Evolutionary conservation across 2,329 filamentous ascomycete genomes (phyloP).

Genomic region (Monascus ruber): DNA sequence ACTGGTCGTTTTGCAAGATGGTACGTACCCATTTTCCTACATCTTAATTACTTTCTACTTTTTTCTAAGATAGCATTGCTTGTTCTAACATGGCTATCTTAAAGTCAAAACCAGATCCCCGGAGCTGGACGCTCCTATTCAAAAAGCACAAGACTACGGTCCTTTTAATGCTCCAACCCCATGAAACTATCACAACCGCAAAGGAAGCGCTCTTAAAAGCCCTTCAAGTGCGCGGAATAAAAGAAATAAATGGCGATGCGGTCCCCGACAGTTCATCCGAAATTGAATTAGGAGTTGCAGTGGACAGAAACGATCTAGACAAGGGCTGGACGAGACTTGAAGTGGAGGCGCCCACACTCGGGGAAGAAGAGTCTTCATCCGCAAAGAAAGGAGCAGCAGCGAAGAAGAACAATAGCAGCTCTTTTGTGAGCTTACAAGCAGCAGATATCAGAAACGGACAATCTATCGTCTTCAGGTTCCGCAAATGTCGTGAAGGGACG

Average conservation of each 20-base stretch:
- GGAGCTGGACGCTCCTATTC: slow-evolving; percentile 56
- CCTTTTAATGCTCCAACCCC: slow-evolving; percentile 53
- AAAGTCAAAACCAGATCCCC: slow-evolving; percentile 26
- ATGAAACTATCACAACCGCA: slow-evolving; percentile 46
- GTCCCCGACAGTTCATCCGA: slow-evolving; percentile 29
- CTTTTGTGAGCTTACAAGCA: slow-evolving; percentile 13
- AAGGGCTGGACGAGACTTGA: slow-evolving; percentile 40
- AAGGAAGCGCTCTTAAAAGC: slow-evolving; percentile 48
- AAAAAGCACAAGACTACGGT: slow-evolving; percentile 63
- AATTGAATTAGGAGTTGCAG: slow-evolving; percentile 37
- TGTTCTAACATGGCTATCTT: not conserved
- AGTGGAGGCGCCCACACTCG: slow-evolving; percentile 16
- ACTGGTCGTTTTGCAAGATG: not conserved
- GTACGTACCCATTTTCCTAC: not conserved
- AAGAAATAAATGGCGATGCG: slow-evolving; percentile 25
- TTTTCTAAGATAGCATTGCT: too few relatives aligned
- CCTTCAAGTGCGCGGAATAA: slow-evolving; percentile 36
- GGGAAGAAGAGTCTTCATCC: slow-evolving; percentile 8
- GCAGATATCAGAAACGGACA: slow-evolving; percentile 20
- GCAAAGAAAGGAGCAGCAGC: slow-evolving; percentile 15
- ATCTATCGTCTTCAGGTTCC: slow-evolving; percentile 25
- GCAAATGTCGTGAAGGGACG: slow-evolving; percentile 8
- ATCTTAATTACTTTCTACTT: not conserved
- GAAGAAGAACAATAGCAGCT: slow-evolving; percentile 11
- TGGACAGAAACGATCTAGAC: slow-evolving; percentile 37